Conservation (phyloP, 495 filamentous ascomycete genomes). For the Penicillium fimorum region DNA sequence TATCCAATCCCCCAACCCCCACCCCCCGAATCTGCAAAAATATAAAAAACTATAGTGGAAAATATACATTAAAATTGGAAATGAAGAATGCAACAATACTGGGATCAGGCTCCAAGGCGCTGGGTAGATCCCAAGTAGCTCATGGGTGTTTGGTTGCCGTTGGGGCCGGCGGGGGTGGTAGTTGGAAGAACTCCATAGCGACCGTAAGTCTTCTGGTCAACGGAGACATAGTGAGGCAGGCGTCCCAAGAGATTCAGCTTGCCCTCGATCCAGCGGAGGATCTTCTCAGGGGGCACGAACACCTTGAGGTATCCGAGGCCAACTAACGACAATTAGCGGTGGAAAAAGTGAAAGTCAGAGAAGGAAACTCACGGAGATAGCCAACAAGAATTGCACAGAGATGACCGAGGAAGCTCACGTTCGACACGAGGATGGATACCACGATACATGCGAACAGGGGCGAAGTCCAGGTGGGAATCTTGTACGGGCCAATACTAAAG, state of each 20-base stretch:
- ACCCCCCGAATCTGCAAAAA: conserved; percentile 9
- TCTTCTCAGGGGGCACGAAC: conserved; percentile 77
- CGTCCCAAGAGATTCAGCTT: conserved; percentile 79
- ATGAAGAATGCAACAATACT: conserved; percentile 10
- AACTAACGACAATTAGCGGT: conserved; percentile 47
- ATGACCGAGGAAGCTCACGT: conserved; percentile 82
- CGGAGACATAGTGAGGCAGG: conserved; percentile 82
- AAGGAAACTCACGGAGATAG: conserved; percentile 68
- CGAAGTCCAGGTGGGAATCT: conserved; percentile 88
- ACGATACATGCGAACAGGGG: conserved; percentile 73
- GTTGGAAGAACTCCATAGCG: conserved; percentile 84
- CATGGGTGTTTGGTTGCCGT: conserved; percentile 47
- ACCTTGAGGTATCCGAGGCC: conserved; percentile 82
- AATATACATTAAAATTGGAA: conserved; percentile 38
- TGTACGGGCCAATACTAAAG: conserved; percentile 54
- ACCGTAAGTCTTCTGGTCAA: conserved; percentile 97
- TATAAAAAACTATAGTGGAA: conserved; percentile 24
- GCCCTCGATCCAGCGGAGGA: conserved; percentile 77
- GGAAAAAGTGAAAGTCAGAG: neutral
- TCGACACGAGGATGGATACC: conserved; percentile 70
- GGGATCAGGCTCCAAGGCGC: conserved; percentile 57
- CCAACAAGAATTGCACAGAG: conserved; percentile 76
- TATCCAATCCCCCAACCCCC: conserved; percentile 15
- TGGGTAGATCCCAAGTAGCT: conserved; percentile 61
- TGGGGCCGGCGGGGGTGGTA: conserved; percentile 39